Evolutionary conservation across 257 asterid species (phyloP).

Genomic region (Gentiana straminea): DNA sequence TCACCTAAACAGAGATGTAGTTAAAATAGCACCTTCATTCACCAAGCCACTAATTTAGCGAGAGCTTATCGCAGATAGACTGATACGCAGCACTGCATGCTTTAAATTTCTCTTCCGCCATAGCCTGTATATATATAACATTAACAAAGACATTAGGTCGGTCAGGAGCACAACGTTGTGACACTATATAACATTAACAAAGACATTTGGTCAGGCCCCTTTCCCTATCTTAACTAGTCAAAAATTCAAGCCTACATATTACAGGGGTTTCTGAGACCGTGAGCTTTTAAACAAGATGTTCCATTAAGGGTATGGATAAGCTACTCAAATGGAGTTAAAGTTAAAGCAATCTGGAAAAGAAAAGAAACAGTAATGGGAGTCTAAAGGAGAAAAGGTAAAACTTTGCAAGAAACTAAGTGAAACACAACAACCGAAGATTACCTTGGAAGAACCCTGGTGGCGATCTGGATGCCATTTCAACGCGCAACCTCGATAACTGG

Average conservation of each 20-base stretch:
- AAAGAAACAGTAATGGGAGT: neutral
- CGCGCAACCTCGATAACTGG: constrained; percentile 83
- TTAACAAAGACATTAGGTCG: neutral
- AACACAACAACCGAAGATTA: constrained; percentile 10
- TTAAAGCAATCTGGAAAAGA: neutral
- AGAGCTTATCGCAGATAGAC: constrained; percentile 58
- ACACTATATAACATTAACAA: neutral
- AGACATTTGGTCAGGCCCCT: too few relatives aligned
- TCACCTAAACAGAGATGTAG: too few relatives aligned
- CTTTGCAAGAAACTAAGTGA: too few relatives aligned
- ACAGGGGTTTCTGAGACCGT: too few relatives aligned
- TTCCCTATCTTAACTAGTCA: too few relatives aligned
- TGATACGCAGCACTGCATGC: constrained; percentile 86
- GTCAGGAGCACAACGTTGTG: too few relatives aligned
- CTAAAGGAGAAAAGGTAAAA: neutral
- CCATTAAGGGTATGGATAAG: too few relatives aligned
- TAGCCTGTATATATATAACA: constrained; percentile 29
- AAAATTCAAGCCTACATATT: too few relatives aligned
- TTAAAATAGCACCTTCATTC: too few relatives aligned
- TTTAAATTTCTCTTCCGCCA: constrained; percentile 93
- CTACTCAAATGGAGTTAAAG: too few relatives aligned
- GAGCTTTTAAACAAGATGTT: too few relatives aligned
- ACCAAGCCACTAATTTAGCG: constrained; percentile 14
- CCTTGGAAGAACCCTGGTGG: constrained; percentile 91
- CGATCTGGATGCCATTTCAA: constrained; percentile 99